Conservation (phyloP, 257 asterid genomes). For the Penstemon barbatus region DNA sequence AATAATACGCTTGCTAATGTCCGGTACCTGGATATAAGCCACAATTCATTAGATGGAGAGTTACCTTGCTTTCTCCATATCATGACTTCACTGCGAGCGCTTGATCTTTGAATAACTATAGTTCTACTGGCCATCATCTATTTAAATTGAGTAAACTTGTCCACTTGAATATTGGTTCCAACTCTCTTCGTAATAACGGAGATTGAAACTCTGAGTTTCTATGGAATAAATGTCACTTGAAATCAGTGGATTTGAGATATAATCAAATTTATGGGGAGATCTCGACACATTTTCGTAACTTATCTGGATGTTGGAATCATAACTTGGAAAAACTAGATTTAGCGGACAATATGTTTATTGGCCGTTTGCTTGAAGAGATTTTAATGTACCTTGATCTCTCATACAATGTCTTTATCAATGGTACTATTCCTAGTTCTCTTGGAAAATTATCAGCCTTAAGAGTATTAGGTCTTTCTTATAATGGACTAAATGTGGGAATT, state of each 20-base stretch:
- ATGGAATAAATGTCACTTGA: slow-evolving; percentile 3
- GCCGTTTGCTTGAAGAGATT: no score
- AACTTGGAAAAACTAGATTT: background rate
- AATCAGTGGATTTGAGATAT: background rate
- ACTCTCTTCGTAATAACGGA: no score
- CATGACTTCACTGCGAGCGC: background rate
- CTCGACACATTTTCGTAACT: background rate
- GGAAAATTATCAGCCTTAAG: no score
- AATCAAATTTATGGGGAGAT: slow-evolving; percentile 13
- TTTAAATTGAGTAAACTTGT: no score
- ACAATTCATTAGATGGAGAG: slow-evolving; percentile 1
- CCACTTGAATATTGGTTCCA: no score
- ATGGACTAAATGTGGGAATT: no score
- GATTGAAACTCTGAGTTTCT: background rate
- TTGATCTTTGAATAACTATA: background rate
- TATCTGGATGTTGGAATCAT: slow-evolving; percentile 10
- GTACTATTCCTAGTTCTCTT: no score
- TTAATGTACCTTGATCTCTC: no score
- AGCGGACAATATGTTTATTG: no score
- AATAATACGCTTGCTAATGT: background rate
- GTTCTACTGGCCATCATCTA: no score
- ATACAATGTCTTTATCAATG: no score
- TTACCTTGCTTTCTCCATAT: background rate
- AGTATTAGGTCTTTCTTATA: background rate
- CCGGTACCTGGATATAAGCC: background rate